phyloP scores from a whole-genome alignment of 345 rosid species.

The Hibiscus tridactylites region DNA sequence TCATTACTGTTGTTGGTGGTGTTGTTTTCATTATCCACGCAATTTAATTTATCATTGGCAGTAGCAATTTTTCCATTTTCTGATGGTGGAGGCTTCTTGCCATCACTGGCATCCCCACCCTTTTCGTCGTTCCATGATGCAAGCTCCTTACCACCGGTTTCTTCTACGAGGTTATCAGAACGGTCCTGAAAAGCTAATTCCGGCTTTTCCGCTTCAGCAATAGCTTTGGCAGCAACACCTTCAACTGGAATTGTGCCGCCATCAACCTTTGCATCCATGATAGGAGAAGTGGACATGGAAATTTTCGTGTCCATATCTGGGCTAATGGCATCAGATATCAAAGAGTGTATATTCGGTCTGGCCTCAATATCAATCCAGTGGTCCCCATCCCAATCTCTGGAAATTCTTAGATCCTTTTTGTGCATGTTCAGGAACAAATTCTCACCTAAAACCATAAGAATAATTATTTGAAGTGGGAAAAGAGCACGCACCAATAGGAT shows the following conservation, averaged over 20 bases:
- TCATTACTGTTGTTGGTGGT: slow-evolving; percentile 16
- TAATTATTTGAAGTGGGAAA: slow-evolving; percentile 5
- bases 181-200: slow-evolving; percentile 18
- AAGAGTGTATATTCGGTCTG: slow-evolving; percentile 52
- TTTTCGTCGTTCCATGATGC: slow-evolving; percentile 25
- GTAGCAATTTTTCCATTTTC: slow-evolving; percentile 20
- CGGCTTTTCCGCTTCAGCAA: slow-evolving; percentile 32
- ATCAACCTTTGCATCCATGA: slow-evolving; percentile 33
- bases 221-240: slow-evolving; percentile 18
- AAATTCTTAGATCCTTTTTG: slow-evolving; percentile 55
- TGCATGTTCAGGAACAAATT: slow-evolving; percentile 42
- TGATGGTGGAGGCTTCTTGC: slow-evolving; percentile 17
- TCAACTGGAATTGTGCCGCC: slow-evolving; percentile 8
- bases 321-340: slow-evolving; percentile 28
- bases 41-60: slow-evolving; percentile 24
- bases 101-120: slow-evolving; percentile 27
- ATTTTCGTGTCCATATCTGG: slow-evolving; percentile 43
- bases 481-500: not conserved
- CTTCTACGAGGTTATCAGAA: slow-evolving; percentile 25
- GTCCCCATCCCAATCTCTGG: slow-evolving; percentile 76
- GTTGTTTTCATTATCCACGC: slow-evolving; percentile 22
- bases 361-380: slow-evolving; percentile 65
- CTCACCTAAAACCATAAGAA: slow-evolving; percentile 52
- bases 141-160: slow-evolving; percentile 17
- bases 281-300: slow-evolving; percentile 32